Base-by-base conservation (phyloP, 192 early-diverging fungal genomes). In the Entophlyctis luteolus region DNA sequence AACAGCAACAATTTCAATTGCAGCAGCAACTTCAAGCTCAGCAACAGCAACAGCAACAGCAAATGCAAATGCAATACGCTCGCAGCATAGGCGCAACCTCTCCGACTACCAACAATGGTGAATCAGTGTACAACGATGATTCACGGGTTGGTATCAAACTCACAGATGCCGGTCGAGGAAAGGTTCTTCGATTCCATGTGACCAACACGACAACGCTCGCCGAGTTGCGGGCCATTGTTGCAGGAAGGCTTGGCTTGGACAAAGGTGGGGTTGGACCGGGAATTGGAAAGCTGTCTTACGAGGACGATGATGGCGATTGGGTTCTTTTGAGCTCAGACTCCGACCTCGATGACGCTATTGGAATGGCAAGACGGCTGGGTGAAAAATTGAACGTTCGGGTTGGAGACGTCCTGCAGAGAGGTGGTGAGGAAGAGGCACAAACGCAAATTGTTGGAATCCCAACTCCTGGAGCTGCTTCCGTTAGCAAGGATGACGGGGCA, bases 241-340 rank as follows among this genome's bases (percentile, higher is more conserved):
- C 12, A 4, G 46, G 18, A 1, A 27, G 38, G 22, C 23, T 32
- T 5, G 55, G 6, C 1, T 20, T 25, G 18, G 4, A 14, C 10
- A 8, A 12, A 1, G 22, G 18, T 4, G 38, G 32, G 4, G 39
- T 14, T 23, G 34, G 25, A 5, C 47, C n/a, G 18, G 49, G 8
- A 32, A 12, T 48, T 22, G n/a, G n/a, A n/a, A 12, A 31, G 14
- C 25, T 83, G 35, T 68, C 45, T 36, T 99, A 97, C 70, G 68
- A 92, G 50, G 96, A 99, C 72, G 96, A 99, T 63, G 96, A 99
- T 57, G 86, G 90, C 39, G 96, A 99, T 71, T 82, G 86, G 59
- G 91, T 99, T 25, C 77, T 87, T 65, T 81, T 99, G 69, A 82
- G 86, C 28, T 80, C 81, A 39, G 90, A 91, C 59, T 82, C 84